Base-by-base conservation (phyloP, 1,139 yeast species). In the Hansenula lynferdii region DNA sequence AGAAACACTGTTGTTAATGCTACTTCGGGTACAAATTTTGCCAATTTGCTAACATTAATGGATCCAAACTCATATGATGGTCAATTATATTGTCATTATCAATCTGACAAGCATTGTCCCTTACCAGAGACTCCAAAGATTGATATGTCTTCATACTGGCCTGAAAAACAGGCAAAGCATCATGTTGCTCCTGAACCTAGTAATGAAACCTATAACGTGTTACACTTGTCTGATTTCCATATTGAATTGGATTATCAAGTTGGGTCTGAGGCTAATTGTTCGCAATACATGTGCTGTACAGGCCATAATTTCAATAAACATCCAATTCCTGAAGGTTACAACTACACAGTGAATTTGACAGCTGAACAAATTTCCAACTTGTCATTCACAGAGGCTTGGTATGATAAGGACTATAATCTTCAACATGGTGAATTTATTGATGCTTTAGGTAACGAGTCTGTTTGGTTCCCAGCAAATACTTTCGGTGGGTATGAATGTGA, bases 211-310 rank as follows among this genome's bases (percentile, higher is more conserved):
- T 76, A 80, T 58, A 76, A 78, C 44, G 87, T 79, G 12, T 62
- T 80, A 43, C 89, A 81, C 50, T 51, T 81, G 20, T 71, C 79
- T 23, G 89, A 81, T 54, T 75, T 80, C 60, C 89, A 81, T 54
- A 59, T 78, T 35, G 77, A 79, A 53, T 60, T 72, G 38, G 70
- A 77, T 42, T 81, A 78, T 56, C 57, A 67, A 4, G 64, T 72
- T 14, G 85, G 84, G 18, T 54, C 78, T 5, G 86, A 80, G 53
- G 75, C 76, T n/a, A 77, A 80, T 50, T 80, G 87, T 58, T 57
- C 79, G 23, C 56, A 59, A 22, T 54, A 60, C 11, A 65, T 73
- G 61, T 77, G 82, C 54, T 77, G 83, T 54, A 60, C 68, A 41
- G 68, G 68, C 0, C 68, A 60, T 34, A 59, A 48, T 11, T 60